Evolutionary conservation across 179 eudicot species (phyloP).

Genomic region (Nepenthes alata): DNA sequence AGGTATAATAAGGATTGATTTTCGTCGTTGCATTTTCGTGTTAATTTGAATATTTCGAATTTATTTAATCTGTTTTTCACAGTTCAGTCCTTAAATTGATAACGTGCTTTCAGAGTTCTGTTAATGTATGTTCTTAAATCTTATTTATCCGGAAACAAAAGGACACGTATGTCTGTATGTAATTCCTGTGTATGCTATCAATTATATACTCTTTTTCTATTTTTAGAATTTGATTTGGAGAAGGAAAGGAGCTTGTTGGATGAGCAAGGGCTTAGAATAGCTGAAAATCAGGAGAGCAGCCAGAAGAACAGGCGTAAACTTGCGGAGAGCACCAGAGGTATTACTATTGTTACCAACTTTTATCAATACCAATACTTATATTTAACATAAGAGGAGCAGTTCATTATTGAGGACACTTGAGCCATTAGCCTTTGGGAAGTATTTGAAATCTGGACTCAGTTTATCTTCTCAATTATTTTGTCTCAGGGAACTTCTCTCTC

Average conservation of each 20-base stretch:
- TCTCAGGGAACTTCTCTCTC: not conserved
- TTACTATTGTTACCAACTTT: constrained; percentile 3
- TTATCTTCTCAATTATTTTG: not conserved
- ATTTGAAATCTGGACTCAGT: no score
- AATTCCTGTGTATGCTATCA: not conserved
- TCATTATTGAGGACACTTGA: not conserved
- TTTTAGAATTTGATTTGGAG: constrained; percentile 82
- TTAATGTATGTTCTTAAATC: not conserved
- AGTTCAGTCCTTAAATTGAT: not conserved
- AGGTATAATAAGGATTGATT: constrained; percentile 27
- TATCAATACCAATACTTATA: no score
- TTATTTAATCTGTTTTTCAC: not conserved
- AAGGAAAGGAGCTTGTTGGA: constrained; percentile 81
- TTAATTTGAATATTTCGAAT: not conserved
- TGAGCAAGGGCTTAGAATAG: constrained; percentile 94
- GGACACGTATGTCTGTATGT: not conserved
- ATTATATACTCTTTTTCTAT: constrained; percentile 7
- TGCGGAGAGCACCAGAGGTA: constrained; percentile 98
- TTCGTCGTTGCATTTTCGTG: not conserved
- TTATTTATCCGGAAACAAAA: not conserved
- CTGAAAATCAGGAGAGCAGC: constrained; percentile 94
- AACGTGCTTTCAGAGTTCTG: not conserved
- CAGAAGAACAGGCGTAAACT: constrained; percentile 93
- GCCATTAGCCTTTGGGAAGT: no score
- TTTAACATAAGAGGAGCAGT: no score